phyloP scores from a whole-genome alignment of 2,329 filamentous ascomycete genomes.

The Diaporthe sp. region DNA sequence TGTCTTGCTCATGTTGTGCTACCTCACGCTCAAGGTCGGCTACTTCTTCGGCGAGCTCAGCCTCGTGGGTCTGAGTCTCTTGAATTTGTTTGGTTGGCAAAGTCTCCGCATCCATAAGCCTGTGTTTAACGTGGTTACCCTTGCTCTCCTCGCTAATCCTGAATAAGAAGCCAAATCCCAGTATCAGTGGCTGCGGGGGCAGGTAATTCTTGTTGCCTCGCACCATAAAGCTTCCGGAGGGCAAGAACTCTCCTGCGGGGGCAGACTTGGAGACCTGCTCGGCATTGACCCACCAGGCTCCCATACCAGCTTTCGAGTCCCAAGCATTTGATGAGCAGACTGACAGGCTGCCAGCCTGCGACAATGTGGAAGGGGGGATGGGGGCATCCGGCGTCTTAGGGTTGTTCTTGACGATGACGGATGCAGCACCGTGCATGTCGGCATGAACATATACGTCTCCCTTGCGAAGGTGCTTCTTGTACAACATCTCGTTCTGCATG shows the following conservation, averaged over 20 bases:
- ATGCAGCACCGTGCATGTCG: slow-evolving; percentile 85
- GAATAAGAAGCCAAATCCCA: slow-evolving; percentile 91
- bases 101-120: slow-evolving; percentile 53
- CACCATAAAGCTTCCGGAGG: slow-evolving; percentile 83
- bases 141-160: slow-evolving; percentile 91
- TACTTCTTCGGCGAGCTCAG: slow-evolving; percentile 42
- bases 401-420: slow-evolving; percentile 93
- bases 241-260: slow-evolving; percentile 83
- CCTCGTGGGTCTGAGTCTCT: background rate
- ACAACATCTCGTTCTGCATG: slow-evolving; percentile 93
- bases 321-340: slow-evolving; percentile 91
- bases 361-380: slow-evolving; percentile 90
- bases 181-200: slow-evolving; percentile 86
- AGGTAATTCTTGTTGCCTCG: slow-evolving; percentile 92
- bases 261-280: slow-evolving; percentile 92
- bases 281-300: slow-evolving; percentile 94
- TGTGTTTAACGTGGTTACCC: slow-evolving; percentile 82
- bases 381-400: slow-evolving; percentile 82
- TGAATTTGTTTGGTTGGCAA: background rate
- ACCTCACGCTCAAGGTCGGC: slow-evolving; percentile 45
- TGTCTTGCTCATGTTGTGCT: slow-evolving; percentile 49
- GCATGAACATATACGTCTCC: slow-evolving; percentile 95
- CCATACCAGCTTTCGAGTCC: slow-evolving; percentile 97
- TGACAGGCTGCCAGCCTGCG: slow-evolving; percentile 87
- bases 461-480: slow-evolving; percentile 85